These are phyloP conservation scores for Chloranthus sessilifolius DNA, from an alignment of 164 flowering plant species.

Conservation along the genomic window DNA sequence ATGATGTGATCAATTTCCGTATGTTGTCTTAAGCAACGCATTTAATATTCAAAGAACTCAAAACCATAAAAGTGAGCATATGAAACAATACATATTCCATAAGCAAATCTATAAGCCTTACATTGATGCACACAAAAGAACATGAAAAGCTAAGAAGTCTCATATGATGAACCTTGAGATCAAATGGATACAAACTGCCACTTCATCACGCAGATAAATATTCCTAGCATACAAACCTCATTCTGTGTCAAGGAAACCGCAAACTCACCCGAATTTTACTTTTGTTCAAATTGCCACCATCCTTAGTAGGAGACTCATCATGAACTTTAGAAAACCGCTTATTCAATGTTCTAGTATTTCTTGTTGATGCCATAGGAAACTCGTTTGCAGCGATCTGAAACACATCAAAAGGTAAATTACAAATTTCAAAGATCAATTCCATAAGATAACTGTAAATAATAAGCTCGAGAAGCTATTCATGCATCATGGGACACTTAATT, in stretches of 20 bases:
- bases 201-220: not conserved
- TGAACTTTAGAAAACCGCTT: constrained; percentile 34
- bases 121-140: not conserved
- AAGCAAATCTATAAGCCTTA: too few species aligned
- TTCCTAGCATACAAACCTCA: not conserved
- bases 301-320: constrained; percentile 44
- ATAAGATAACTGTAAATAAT: not conserved
- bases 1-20: too few species aligned
- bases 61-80: not conserved
- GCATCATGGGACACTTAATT: too few species aligned
- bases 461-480: not conserved
- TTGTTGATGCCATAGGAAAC: constrained; percentile 43
- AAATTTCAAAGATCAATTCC: not conserved
- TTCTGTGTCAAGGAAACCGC: not conserved
- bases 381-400: constrained; percentile 9
- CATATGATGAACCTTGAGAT: not conserved
- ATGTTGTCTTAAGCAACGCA: not conserved
- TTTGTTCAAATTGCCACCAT: constrained; percentile 35
- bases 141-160: not conserved
- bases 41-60: not conserved
- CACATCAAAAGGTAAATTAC: not conserved
- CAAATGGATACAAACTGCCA: not conserved
- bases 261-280: constrained; percentile 46
- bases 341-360: constrained; percentile 42
- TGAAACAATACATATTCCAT: too few species aligned